Evolutionary conservation across 768 basidiomycete genomes (phyloP), one percentile per base, ranked within the genome.

Genomic region (Cystofilobasidium bisporidii): DNA sequence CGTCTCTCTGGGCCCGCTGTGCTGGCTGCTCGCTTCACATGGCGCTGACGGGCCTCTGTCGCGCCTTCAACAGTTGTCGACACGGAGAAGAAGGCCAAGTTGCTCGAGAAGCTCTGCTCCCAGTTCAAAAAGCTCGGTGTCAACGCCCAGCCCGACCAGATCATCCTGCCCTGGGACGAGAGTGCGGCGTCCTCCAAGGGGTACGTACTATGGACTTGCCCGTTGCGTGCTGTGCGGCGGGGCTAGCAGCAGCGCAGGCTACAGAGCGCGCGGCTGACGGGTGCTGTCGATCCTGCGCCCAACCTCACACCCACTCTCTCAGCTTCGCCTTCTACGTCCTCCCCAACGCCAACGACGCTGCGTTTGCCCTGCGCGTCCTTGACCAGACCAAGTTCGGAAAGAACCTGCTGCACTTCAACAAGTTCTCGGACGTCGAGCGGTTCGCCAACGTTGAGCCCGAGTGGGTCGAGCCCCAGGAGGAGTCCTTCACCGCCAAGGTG

Each of bases 91-190:
- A 82, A 86, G 43, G 88, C 90, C 58, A 88, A 83, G 78, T 83
- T 99, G 22, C 74, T 96, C 24, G 78, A 85, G 41, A 89, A 88
- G 76, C 82, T 98, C 38, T 79, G 84, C 65, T 91, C 91, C 76
- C 86, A 89, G 71, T 94, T 97, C 75, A 81, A 82, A 17, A 85
- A 85, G 73, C 89, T 87, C 75, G 91, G 92, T 33, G 82, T 85
- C 12, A 77, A 85, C 40, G 82, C 96, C 65, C 87, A 86, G 72
- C 78, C 84, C 10, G 87, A 88, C 61, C 85, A 86, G 72, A 86
- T 97, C 71, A 85, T 82, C 71, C 83, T 97, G 77, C 92, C 94
- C 33, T 94, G 90, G 89, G 87, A 93, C 74, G 83, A 88, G 65
- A 74, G 81, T 60, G 82, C 82, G 11, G 88, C 85, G 33, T 89